Evolutionary conservation across 495 filamentous ascomycete genomes (phyloP).

Genomic region (Daldinia vernicosa): DNA sequence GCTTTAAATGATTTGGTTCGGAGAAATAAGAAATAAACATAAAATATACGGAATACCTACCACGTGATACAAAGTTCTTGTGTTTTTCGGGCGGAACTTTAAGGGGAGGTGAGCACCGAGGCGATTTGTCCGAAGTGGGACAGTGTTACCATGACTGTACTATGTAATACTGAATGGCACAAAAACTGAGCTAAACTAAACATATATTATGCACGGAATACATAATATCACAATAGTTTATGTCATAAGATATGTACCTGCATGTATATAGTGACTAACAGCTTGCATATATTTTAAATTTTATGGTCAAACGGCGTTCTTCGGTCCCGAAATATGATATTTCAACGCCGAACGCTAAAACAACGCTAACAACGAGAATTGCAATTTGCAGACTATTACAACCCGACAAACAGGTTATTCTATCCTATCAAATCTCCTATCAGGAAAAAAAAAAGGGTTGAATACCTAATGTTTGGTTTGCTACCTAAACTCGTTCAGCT

Average conservation of each 20-base stretch:
- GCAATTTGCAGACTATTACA: neutral
- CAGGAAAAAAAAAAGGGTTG: too few species aligned
- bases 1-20: conserved; percentile 10
- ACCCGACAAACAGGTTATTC: conserved; percentile 14
- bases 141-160: neutral
- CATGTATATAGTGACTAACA: neutral
- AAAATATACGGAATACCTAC: neutral
- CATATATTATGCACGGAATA: neutral
- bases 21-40: neutral
- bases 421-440: conserved; percentile 9
- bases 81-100: conserved; percentile 13
- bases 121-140: neutral
- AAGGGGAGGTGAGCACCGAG: neutral
- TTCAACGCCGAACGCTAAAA: conserved; percentile 21
- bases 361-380: neutral
- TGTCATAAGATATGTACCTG: neutral
- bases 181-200: neutral
- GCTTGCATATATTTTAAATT: conserved; percentile 2
- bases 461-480: too few species aligned
- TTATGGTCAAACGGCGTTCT: neutral
- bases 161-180: neutral
- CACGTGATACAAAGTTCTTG: conserved; percentile 23
- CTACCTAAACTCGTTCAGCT: conserved; percentile 5
- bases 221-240: neutral
- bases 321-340: conserved; percentile 32